phyloP scores from a whole-genome alignment of 2,329 filamentous ascomycete genomes.

The Colletotrichum plurivorum region DNA sequence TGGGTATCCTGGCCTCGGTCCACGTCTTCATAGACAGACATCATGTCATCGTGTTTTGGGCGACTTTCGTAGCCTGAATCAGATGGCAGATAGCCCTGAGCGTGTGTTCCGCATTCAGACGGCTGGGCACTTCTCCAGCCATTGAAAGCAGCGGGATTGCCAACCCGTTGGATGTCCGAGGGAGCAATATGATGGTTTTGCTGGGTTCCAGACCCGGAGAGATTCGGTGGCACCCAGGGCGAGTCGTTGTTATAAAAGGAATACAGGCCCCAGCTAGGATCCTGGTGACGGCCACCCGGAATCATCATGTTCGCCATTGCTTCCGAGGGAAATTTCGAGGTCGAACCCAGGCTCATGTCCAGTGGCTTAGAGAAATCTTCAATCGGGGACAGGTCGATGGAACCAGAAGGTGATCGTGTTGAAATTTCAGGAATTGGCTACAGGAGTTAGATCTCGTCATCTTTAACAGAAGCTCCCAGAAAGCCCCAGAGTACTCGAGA shows the following conservation, averaged over 20 bases:
- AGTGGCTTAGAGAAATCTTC: conserved; percentile 9
- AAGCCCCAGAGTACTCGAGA: not conserved
- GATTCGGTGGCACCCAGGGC: conserved; percentile 59
- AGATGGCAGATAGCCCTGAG: conserved; percentile 49
- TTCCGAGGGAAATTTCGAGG: conserved; percentile 17
- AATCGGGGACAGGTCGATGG: conserved; percentile 5
- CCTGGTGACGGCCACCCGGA: not conserved
- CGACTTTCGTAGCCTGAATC: conserved; percentile 65
- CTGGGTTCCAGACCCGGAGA: conserved; percentile 47
- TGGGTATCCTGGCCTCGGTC: conserved; percentile 57
- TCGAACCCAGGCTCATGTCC: conserved; percentile 26
- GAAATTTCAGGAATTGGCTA: conserved; percentile 20
- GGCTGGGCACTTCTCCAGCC: conserved; percentile 50
- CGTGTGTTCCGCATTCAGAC: conserved; percentile 57
- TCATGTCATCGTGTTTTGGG: conserved; percentile 54
- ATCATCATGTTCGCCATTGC: not conserved
- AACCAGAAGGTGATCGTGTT: not conserved
- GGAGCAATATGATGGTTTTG: conserved; percentile 48
- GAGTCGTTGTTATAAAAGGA: conserved; percentile 57
- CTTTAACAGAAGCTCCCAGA: not conserved
- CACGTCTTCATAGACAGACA: conserved; percentile 59
- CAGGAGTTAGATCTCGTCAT: conserved; percentile 7
- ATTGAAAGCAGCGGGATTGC: conserved; percentile 47
- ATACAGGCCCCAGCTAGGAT: conserved; percentile 42
- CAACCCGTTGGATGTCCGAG: conserved; percentile 44